Evolutionary conservation across 352 stramenopile species (phyloP), one percentile per base, ranked within the genome.

Genomic region (Pythium aphanidermatum): DNA sequence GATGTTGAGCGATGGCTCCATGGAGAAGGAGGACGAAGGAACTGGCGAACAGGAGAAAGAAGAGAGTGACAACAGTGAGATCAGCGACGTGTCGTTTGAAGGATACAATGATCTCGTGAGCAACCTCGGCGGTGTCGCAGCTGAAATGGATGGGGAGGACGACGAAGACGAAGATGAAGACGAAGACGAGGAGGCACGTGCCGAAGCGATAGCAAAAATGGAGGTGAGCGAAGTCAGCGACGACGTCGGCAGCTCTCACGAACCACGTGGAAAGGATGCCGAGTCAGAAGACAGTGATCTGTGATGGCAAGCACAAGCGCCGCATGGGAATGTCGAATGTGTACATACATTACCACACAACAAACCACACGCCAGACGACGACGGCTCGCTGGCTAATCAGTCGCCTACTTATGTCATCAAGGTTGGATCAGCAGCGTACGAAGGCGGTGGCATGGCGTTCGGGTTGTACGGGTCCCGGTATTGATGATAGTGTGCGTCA

Each of bases 31-130:
- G 12, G 37, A 28, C 17, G 23, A 8, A 13, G 23, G 23, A 27
- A 33, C n/a, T 30, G 63, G 49, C 0, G 46, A 36, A 0, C 52
- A 61, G 2, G 47, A 55, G 3, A 47, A 38, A 11, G 54, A 52
- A 9, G 33, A 55, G 14, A 58, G 58, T 29, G 61, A 84, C 55
- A 90, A 88, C 54, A 90, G 78, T 46, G 72, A 82, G 40, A 65
- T 90, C 57, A 90, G 78, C 31, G 78, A 90, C 10, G 68, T 87
- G 2, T 79, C 58, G 1, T 85, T 85, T 37, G 72, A 84, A 23
- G 75, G 68, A 9, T 85, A 85, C 32, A 58, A 73, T 2, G 72
- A 85, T 35, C 59, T 84, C 12, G 71, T 83, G 21, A 49, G 51
- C 14, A 68, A 68, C 34, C 26, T 41, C 17, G 38, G 28, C 9